Base-by-base conservation (phyloP, 176 grass and related monocot genomes). In the Oryza meridionalis region DNA sequence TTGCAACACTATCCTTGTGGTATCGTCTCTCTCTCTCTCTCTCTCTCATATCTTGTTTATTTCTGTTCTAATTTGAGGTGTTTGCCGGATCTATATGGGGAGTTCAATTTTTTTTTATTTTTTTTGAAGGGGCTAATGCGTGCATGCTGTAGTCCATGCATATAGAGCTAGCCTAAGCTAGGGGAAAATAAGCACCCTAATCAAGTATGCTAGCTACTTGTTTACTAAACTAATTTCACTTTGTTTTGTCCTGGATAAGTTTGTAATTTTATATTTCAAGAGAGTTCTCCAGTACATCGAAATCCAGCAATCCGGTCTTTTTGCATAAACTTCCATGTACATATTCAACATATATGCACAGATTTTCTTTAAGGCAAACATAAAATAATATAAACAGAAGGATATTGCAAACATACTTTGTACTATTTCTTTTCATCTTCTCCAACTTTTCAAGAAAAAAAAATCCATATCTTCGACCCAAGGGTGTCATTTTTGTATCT, bases 1-100 rank as follows among this genome's bases (percentile, higher is more conserved):
- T 85, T 98, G 95, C 87, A 91, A 89, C 88, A 98, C 92, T 75
- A 85, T 98, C 84, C 90, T 98, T 42, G 92, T 86, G 95, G 95
- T 98, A 98, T 77, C 51, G 6, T 21, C 72, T 5, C 59, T 29
- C 42, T 40, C 67, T 11, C 37, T 51, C 15, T 59, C 32, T 59
- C 73, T 50, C 58, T 65, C 80, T 58, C 35, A 35, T 5, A 35
- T 35, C 33, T 37, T 81, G 21, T 50, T 24, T 49, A 24, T 31
- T 11, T 16, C 14, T 37, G 21, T 31, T 43, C 10, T 42, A 79
- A 67, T 42, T 12, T 62, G 50, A 31, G 78, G 38, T 47, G 15
- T 29, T 43, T 38, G 32, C 9, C 47, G 11, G 70, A 49, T 83
- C 25, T 55, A 73, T 49, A 21, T 62, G 38, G 37, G 40, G 14